Evolutionary conservation across 1,139 yeast species (phyloP), one percentile per base, ranked within the genome.

Genomic region (Maudiozyma humilis): DNA sequence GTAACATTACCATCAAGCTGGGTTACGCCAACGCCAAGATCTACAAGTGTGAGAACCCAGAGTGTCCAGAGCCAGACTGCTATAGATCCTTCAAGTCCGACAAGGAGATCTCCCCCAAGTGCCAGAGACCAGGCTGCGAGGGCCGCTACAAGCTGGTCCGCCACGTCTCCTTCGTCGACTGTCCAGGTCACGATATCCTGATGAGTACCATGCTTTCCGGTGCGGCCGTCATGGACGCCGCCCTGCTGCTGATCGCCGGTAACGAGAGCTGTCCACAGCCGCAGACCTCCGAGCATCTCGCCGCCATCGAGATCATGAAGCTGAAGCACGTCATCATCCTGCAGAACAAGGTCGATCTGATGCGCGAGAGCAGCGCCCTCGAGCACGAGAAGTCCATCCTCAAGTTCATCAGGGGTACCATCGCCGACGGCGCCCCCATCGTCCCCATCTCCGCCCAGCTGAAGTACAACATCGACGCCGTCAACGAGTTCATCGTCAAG

Each of bases 151-250:
- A 78, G 60, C 75, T 93, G 55, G 79, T 88, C 41, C 87, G 99
- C 70, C 99, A 93, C 65, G 98, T 93, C 45, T 88, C 96, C 6
- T 93, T 93, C 60, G 98, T 93, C 49, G 99, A 93, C 74, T 93
- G 98, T 73, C 99, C 99, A 48, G 99, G 98, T 66, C 99, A 93
- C 85, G 99, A 93, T 75, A 91, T 93, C 73, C 82, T 93, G 67
- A 93, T 93, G 98, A 88, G 97, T 76, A 93, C 98, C 56, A 93
- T 93, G 99, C 82, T 93, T 78, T 89, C 97, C 41, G 99, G 99
- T 66, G 99, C 99, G 35, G 99, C 99, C 14, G 98, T 93, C 55
- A 93, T 93, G 99, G 99, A 93, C 69, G 99, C 98, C 47, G 99
- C 99, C 13, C 73, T 93, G 51, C 73, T 93, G 61, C 76, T 93